Evolutionary conservation across 2,329 filamentous ascomycete genomes (phyloP).

Genomic region (Aureobasidium mangrovei): DNA sequence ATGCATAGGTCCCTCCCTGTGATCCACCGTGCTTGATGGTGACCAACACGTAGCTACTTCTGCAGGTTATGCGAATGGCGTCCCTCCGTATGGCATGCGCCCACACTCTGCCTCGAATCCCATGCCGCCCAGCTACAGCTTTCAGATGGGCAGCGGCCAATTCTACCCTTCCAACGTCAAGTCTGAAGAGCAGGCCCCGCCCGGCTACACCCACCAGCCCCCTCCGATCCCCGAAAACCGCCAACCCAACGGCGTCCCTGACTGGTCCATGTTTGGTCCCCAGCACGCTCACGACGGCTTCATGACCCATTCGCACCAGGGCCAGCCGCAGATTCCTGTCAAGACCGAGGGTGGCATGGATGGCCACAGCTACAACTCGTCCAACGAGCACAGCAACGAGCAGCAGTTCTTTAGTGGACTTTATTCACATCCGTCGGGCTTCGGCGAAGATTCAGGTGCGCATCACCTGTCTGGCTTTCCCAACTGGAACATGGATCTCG

Average conservation of each 20-base stretch:
- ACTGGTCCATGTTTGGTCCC: conserved; percentile 39
- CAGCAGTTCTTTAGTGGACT: conserved; percentile 42
- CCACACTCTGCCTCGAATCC: conserved; percentile 21
- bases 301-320: conserved; percentile 22
- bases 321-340: conserved; percentile 32
- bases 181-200: conserved; percentile 15
- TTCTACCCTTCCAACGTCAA: conserved; percentile 20
- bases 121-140: conserved; percentile 26
- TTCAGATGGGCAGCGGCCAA: conserved; percentile 23
- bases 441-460: conserved; percentile 20
- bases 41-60: conserved; percentile 22
- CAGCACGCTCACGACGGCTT: conserved; percentile 36
- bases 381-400: conserved; percentile 34
- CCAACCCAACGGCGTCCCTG: conserved; percentile 25
- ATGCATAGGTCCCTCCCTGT: conserved; percentile 20
- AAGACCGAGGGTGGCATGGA: conserved; percentile 38
- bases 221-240: conserved; percentile 10
- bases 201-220: conserved; percentile 14
- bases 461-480: conserved; percentile 28
- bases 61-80: conserved; percentile 22
- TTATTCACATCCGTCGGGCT: conserved; percentile 36
- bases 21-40: conserved; percentile 21
- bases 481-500: conserved; percentile 34
- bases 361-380: conserved; percentile 29
- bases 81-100: conserved; percentile 26